Conservation (phyloP, 805 yeast species). For the Isabelozyma pseudorhagii region DNA sequence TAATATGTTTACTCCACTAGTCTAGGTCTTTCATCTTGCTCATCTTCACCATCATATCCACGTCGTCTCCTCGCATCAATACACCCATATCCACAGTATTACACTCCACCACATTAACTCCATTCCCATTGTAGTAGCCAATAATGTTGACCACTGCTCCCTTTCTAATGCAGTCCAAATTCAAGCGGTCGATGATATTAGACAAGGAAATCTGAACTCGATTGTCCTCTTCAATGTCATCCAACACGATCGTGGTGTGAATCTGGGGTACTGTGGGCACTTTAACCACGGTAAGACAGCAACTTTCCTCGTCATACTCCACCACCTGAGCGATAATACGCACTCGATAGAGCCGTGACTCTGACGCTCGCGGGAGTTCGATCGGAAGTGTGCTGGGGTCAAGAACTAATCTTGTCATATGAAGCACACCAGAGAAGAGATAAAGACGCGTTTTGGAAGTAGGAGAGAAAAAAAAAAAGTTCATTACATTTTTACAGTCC, state of each 20-base stretch:
- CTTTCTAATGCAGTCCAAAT: slow-evolving; percentile 4
- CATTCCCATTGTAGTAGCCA: slow-evolving; percentile 29
- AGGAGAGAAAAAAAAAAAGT: background rate
- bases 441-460: background rate
- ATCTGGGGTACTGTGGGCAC: slow-evolving; percentile 14
- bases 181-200: slow-evolving; percentile 7
- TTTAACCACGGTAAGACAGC: slow-evolving; percentile 11
- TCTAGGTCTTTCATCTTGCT: slow-evolving; percentile 7
- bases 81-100: slow-evolving; percentile 7
- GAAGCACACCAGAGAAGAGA: background rate
- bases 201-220: slow-evolving; percentile 1
- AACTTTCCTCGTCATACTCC: slow-evolving; percentile 10
- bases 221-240: slow-evolving; percentile 3
- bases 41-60: slow-evolving; percentile 12
- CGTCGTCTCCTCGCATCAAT: slow-evolving; percentile 7
- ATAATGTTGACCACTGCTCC: slow-evolving; percentile 28
- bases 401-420: slow-evolving; percentile 28
- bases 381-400: slow-evolving; percentile 21
- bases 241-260: slow-evolving; percentile 6
- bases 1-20: background rate
- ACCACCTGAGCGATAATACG: slow-evolving; percentile 29
- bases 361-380: slow-evolving; percentile 21
- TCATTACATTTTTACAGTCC: background rate
- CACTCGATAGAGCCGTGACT: slow-evolving; percentile 14
- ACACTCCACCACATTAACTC: slow-evolving; percentile 20